Conservation (phyloP, 164 flowering plant species). For the Berberis thunbergii region DNA sequence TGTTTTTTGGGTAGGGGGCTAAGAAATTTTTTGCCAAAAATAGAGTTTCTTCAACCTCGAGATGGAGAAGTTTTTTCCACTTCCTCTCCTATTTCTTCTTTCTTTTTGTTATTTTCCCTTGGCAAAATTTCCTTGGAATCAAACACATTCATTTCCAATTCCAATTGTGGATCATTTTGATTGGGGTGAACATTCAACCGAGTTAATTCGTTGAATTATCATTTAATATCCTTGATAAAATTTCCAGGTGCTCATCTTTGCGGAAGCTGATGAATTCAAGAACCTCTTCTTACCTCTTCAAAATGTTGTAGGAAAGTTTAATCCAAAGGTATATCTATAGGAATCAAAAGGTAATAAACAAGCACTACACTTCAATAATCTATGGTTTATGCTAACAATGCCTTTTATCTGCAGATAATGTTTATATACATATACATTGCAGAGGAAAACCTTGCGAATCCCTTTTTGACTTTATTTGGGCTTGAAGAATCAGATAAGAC, state of each 20-base stretch:
- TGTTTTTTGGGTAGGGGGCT: too few species aligned
- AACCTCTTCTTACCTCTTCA: conserved; percentile 52
- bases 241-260: conserved; percentile 66
- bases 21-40: too few species aligned
- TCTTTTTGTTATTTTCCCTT: too few species aligned
- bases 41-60: too few species aligned
- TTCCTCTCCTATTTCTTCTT: too few species aligned
- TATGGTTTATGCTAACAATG: neutral
- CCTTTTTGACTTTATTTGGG: conserved; percentile 78
- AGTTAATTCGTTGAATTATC: neutral
- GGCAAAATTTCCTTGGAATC: too few species aligned
- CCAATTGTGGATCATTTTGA: too few species aligned
- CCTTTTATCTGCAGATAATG: conserved; percentile 53
- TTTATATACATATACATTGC: conserved; percentile 53
- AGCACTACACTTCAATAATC: neutral
- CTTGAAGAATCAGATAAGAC: conserved; percentile 64
- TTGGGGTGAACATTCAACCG: too few species aligned
- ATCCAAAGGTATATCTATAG: conserved; percentile 49
- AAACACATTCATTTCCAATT: too few species aligned
- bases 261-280: conserved; percentile 49
- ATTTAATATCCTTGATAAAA: conserved; percentile 1
- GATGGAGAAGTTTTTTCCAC: too few species aligned
- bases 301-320: conserved; percentile 73
- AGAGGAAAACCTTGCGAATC: conserved; percentile 92
- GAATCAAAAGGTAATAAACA: conserved; percentile 2